Evolutionary conservation across 306 rosid species (phyloP).

Genomic region (Pterocarpus macrocarpus): DNA sequence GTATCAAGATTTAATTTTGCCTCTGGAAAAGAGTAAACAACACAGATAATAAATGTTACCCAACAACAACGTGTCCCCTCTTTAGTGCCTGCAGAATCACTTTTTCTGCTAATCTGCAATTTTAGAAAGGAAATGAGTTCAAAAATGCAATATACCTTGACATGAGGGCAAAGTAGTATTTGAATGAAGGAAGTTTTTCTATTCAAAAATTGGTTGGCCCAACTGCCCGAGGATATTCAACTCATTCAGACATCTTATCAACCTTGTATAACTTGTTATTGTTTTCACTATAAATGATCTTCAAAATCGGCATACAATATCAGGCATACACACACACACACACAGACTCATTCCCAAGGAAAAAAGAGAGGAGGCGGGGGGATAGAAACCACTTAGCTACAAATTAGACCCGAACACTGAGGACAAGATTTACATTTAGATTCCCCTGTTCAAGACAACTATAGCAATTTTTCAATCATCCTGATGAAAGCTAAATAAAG

Average conservation of each 20-base stretch:
- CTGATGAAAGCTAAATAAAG: constrained; percentile 7
- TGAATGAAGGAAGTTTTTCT: background rate
- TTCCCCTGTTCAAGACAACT: constrained; percentile 7
- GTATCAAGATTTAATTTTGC: constrained; percentile 38
- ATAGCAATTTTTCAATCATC: constrained; percentile 32
- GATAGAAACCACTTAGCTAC: background rate
- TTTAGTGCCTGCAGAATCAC: constrained; percentile 74
- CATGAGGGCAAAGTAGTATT: background rate
- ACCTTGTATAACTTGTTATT: background rate
- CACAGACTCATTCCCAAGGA: constrained; percentile 15
- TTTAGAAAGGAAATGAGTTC: constrained; percentile 43
- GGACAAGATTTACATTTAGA: constrained; percentile 2
- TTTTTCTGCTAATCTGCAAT: constrained; percentile 84
- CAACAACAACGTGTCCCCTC: constrained; percentile 63
- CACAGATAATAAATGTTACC: constrained; percentile 60
- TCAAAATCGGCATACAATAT: constrained; percentile 22
- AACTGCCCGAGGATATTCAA: background rate
- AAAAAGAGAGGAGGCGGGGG: background rate
- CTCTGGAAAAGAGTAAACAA: background rate
- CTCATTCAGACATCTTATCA: constrained; percentile 25
- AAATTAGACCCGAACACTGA: constrained; percentile 7
- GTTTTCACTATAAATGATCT: constrained; percentile 8
- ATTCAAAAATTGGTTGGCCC: background rate
- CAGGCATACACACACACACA: background rate
- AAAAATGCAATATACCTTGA: constrained; percentile 20